Evolutionary conservation across 140 eudicot species (phyloP), one percentile per base, ranked within the genome.

Genomic region (Erigeron philadelphicus): DNA sequence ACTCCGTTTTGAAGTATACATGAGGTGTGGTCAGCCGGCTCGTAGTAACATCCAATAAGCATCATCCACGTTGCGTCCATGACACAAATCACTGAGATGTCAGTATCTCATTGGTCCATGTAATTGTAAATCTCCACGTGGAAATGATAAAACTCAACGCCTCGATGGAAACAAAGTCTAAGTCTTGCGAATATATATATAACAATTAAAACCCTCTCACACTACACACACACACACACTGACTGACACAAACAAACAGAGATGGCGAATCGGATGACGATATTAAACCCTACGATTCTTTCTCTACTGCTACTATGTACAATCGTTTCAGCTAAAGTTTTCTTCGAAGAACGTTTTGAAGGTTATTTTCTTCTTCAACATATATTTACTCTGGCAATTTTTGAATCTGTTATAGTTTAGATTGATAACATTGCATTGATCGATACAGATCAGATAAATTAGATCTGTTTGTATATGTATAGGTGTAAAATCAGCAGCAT

Each of bases 261-360:
- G 38, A 31, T 31, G 38, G 38, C 38, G 38, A 4, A 31, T 31
- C 3, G 38, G 38, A 31, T 31, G 38, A 31, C 0, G 38, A 31
- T 31, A 2, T 31, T 31, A 18, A 23, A 57, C 63, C 23, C 63
- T 6, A 57, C 16, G 41, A 38, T 57, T 57, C 16, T 57, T n/a
- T 57, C 41, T 23, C 11, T 57, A 57, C 66, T 31, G 35, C 45
- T 11, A 4, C 7, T 60, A 44, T 16, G 35, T 4, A 31, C 66
- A 10, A 60, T 60, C 21, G 66, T 10, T 60, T 31, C 66, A 15
- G 44, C 66, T 60, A 60, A 60, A 60, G 66, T 60, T 6, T 60
- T 60, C 66, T 60, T 60, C 66, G 66, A 60, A 44, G 66, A 60
- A 60, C 66, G 66, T 11, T 60, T 60, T 31, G 46, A 60, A 18